Conservation (phyloP, 1,284 basidiomycete species). For the Cutaneotrichosporon cavernicola region DNA sequence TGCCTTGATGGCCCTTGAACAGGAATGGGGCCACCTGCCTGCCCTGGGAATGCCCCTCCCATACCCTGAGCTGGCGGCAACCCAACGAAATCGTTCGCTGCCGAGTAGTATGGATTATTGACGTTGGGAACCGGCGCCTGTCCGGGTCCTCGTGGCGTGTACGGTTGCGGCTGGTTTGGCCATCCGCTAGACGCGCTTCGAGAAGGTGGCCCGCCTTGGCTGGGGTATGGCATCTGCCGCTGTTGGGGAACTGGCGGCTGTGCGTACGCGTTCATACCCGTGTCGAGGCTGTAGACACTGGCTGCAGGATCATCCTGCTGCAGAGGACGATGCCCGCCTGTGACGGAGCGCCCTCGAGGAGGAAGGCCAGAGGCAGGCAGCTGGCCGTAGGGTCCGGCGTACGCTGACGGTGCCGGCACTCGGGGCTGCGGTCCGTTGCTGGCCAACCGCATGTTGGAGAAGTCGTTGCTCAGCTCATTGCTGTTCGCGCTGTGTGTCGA, state of each 20-base stretch:
- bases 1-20: conserved; percentile 32
- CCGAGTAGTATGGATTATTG: conserved; percentile 53
- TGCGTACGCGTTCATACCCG: conserved; percentile 47
- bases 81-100: conserved; percentile 75
- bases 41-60: conserved; percentile 21
- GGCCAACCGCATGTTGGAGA: conserved; percentile 39
- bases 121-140: conserved; percentile 14
- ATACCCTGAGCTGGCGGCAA: conserved; percentile 51
- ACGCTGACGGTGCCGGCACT: neutral
- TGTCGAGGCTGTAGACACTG: conserved; percentile 51
- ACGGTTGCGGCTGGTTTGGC: conserved; percentile 24
- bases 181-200: conserved; percentile 6
- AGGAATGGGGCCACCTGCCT: conserved; percentile 7
- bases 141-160: conserved; percentile 34
- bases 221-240: conserved; percentile 1
- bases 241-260: conserved; percentile 4
- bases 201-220: conserved; percentile 9
- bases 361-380: conserved; percentile 1
- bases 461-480: conserved; percentile 37
- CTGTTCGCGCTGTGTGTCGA: conserved; percentile 5
- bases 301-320: conserved; percentile 36
- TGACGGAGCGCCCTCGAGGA: conserved; percentile 23
- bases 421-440: conserved; percentile 11
- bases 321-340: conserved; percentile 26
- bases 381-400: conserved; percentile 3